Percentiles rank a stretch among this genome's conserved stretches.
These are phyloP conservation scores for Dipsacomyces acuminosporus DNA, from an alignment of 371 early-diverging fungal species.

Conservation along the genomic window DNA sequence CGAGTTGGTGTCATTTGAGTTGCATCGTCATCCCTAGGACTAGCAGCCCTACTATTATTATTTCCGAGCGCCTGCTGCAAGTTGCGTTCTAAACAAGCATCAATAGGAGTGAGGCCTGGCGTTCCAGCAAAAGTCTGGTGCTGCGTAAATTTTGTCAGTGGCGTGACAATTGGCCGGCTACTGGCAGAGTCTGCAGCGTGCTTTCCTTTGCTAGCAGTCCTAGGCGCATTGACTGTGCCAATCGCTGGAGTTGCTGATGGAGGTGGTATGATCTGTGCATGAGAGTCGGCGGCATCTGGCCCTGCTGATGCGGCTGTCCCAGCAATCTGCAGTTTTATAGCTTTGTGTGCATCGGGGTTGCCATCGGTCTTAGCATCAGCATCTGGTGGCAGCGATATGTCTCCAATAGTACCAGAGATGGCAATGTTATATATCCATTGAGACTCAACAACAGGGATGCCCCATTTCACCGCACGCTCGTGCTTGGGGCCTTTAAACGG, in stretches of 20 bases:
- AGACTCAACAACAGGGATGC: constrained; percentile 33
- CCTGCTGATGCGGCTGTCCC: no score
- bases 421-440: constrained; percentile 36
- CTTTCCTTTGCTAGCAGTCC: no score
- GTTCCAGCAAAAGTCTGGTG: constrained; percentile 16
- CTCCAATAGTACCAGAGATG: background rate
- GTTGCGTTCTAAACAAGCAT: constrained; percentile 38
- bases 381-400: no score
- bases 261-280: no score
- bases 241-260: no score
- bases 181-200: no score
- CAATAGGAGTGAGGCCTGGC: constrained; percentile 46
- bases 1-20: constrained; percentile 36
- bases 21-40: constrained; percentile 9
- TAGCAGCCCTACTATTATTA: constrained; percentile 9
- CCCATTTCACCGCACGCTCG: constrained; percentile 47
- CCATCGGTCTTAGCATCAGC: no score
- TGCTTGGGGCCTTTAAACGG: constrained; percentile 46
- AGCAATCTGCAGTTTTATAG: no score
- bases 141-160: constrained; percentile 4
- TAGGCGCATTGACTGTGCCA: no score
- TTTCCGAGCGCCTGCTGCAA: constrained; percentile 39
- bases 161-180: constrained; percentile 3
- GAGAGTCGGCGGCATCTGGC: no score
- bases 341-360: no score